These are phyloP conservation scores for Imleria badia DNA, from an alignment of 768 basidiomycete genomes.

Conservation along the genomic window DNA sequence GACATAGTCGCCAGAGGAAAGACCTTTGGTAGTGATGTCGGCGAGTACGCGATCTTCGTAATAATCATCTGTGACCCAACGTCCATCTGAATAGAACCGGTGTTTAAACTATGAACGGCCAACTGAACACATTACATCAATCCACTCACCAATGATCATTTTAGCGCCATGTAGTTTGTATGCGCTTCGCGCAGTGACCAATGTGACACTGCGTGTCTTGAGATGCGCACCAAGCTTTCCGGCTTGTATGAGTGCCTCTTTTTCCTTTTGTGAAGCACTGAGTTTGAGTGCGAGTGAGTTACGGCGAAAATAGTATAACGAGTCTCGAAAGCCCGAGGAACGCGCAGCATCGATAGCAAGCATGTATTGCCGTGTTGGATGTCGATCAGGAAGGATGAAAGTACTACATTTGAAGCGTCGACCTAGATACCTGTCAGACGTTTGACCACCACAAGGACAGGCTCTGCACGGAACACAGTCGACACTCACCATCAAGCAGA, in stretches of 20 bases:
- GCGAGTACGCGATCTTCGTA: slow-evolving; percentile 82
- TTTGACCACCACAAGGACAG: background rate
- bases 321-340: slow-evolving; percentile 94
- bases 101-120: background rate
- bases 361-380: slow-evolving; percentile 86
- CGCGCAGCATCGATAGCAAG: slow-evolving; percentile 97
- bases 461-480: background rate
- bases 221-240: slow-evolving; percentile 89
- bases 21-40: slow-evolving; percentile 77
- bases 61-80: slow-evolving; percentile 95
- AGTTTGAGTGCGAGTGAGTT: slow-evolving; percentile 90
- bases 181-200: slow-evolving; percentile 88
- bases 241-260: slow-evolving; percentile 85
- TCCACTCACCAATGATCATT: slow-evolving; percentile 72
- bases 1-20: slow-evolving; percentile 79
- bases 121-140: background rate
- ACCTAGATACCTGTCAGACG: slow-evolving; percentile 43
- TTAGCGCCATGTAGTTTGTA: slow-evolving; percentile 95
- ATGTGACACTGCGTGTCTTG: slow-evolving; percentile 87
- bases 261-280: slow-evolving; percentile 85
- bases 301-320: slow-evolving; percentile 95
- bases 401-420: slow-evolving; percentile 87
- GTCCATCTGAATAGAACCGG: slow-evolving; percentile 58
- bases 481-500: slow-evolving; percentile 72
- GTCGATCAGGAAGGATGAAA: slow-evolving; percentile 81